Evolutionary conservation across 164 flowering plant species (phyloP).

Genomic region (Tinospora cordifolia): DNA sequence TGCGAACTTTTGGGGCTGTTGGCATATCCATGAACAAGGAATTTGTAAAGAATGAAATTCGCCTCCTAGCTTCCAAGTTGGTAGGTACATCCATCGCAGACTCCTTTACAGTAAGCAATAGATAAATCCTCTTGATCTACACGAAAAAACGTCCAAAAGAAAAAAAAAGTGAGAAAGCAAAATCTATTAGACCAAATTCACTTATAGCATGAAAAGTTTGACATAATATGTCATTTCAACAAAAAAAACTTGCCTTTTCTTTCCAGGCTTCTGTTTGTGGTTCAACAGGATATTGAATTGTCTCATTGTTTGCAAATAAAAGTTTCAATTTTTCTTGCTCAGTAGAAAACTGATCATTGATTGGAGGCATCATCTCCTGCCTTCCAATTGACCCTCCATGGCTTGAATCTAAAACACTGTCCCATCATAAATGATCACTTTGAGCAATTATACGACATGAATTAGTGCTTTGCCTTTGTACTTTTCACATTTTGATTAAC

Average conservation of each 20-base stretch:
- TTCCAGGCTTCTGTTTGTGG: too few species aligned
- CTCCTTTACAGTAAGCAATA: slow-evolving; percentile 87
- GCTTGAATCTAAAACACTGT: slow-evolving; percentile 64
- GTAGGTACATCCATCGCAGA: slow-evolving; percentile 99
- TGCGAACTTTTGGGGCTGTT: slow-evolving; percentile 91
- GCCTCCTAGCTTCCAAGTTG: slow-evolving; percentile 89
- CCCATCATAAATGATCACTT: neutral
- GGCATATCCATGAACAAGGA: slow-evolving; percentile 98
- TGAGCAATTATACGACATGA: neutral
- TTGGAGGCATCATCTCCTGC: slow-evolving; percentile 48
- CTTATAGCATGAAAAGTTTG: neutral
- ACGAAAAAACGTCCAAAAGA: too few species aligned
- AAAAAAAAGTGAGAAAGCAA: neutral
- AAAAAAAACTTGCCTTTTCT: too few species aligned
- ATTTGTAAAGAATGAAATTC: slow-evolving; percentile 90
- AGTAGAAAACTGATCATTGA: slow-evolving; percentile 35
- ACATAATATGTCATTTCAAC: slow-evolving; percentile 3
- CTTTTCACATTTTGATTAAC: too few species aligned
- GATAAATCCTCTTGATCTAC: slow-evolving; percentile 74
- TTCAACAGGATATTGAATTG: slow-evolving; percentile 61
- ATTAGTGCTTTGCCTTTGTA: neutral
- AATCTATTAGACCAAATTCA: neutral
- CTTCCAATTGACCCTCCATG: slow-evolving; percentile 54
- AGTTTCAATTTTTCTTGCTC: neutral
- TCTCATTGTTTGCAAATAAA: slow-evolving; percentile 73